Evolutionary conservation across 2,329 filamentous ascomycete genomes (phyloP).

Genomic region (Pseudovirgaria hyperparasitica): DNA sequence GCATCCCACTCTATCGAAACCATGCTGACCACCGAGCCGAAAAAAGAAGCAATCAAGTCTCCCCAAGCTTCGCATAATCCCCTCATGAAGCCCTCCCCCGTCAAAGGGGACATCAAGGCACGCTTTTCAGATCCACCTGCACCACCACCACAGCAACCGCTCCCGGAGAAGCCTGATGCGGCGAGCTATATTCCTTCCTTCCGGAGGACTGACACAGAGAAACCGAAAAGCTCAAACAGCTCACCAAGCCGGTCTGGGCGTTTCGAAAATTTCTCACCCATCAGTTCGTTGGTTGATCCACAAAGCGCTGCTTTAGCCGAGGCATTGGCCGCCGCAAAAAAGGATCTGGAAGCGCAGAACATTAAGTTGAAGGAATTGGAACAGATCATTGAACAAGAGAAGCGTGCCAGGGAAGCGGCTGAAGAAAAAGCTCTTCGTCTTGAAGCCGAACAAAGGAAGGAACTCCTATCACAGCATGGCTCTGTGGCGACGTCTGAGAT

Average conservation of each 20-base stretch:
- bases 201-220: constrained; percentile 64
- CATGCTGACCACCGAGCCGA: constrained; percentile 59
- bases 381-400: constrained; percentile 62
- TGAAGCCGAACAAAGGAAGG: constrained; percentile 44
- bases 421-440: constrained; percentile 69
- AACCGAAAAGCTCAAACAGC: constrained; percentile 47
- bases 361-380: constrained; percentile 72
- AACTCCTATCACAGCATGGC: constrained; percentile 7
- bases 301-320: constrained; percentile 80
- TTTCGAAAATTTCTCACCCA: constrained; percentile 19
- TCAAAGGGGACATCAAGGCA: constrained; percentile 61
- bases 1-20: constrained; percentile 71
- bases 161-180: constrained; percentile 84
- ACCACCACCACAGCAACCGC: constrained; percentile 80
- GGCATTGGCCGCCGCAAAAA: constrained; percentile 69
- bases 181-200: constrained; percentile 49
- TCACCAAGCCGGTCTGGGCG: constrained; percentile 48
- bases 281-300: constrained; percentile 48
- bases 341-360: constrained; percentile 75
- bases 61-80: constrained; percentile 27
- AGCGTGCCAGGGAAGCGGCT: constrained; percentile 67
- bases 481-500: constrained; percentile 9
- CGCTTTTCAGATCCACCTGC: constrained; percentile 89
- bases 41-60: constrained; percentile 37
- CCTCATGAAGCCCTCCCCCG: constrained; percentile 30